phyloP scores from a whole-genome alignment of 352 stramenopile species.

The Albugo candida region DNA sequence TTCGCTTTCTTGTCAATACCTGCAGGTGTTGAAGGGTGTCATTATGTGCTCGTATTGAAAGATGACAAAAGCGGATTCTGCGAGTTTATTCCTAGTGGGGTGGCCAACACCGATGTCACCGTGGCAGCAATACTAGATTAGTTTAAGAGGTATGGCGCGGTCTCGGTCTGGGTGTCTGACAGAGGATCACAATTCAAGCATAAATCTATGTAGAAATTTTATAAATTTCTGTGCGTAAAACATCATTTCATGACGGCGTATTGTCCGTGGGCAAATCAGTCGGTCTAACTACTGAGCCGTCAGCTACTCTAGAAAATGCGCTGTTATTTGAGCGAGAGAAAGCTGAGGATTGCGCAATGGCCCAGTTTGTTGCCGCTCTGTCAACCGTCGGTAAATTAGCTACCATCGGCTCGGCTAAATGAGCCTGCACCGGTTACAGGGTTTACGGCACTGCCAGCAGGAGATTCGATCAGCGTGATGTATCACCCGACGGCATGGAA shows the following conservation, averaged over 20 bases:
- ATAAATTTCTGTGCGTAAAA: background rate
- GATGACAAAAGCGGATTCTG: conserved; percentile 15
- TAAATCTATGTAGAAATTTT: conserved; percentile 6
- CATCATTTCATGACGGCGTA: conserved; percentile 15
- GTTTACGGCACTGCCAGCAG: background rate
- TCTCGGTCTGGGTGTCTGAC: conserved; percentile 12
- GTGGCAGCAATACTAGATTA: background rate
- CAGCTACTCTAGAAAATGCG: conserved; percentile 6
- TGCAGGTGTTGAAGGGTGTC: background rate
- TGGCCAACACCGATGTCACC: background rate
- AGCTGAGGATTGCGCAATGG: background rate
- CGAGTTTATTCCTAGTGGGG: conserved; percentile 6
- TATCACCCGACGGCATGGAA: too few species aligned
- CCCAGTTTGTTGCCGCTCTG: background rate
- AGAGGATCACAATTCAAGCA: conserved; percentile 17
- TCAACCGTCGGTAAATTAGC: conserved; percentile 5
- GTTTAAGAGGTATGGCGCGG: conserved; percentile 14
- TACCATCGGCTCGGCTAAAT: conserved; percentile 1
- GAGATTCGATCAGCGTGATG: too few species aligned
- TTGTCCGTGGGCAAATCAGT: conserved; percentile 14
- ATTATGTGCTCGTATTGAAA: conserved; percentile 15
- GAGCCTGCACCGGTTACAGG: conserved; percentile 2
- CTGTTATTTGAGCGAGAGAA: conserved; percentile 3
- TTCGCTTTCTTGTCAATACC: conserved; percentile 18
- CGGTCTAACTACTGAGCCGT: conserved; percentile 12